Conservation (phyloP, 805 yeast genomes). For the Spathaspora passalidarum region DNA sequence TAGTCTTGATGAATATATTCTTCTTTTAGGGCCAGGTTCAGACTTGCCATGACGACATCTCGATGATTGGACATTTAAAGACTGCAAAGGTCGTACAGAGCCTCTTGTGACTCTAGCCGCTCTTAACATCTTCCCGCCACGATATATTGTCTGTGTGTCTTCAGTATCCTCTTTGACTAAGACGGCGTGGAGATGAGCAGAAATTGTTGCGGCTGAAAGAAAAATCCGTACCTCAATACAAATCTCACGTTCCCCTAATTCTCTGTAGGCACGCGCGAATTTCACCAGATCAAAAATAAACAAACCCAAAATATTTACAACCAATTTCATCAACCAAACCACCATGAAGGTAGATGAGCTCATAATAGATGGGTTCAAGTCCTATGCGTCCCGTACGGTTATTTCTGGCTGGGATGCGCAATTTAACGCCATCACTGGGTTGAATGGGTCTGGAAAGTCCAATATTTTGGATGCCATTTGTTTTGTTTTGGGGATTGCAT, state of each 20-base stretch:
- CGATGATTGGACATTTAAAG: neutral
- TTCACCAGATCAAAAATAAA: neutral
- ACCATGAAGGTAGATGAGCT: slow-evolving; percentile 91
- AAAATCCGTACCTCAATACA: neutral
- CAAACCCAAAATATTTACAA: neutral
- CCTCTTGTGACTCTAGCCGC: neutral
- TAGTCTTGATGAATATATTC: neutral
- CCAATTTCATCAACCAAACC: neutral
- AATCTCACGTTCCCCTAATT: no score
- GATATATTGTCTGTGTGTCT: neutral
- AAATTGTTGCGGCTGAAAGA: neutral
- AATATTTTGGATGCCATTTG: slow-evolving; percentile 96
- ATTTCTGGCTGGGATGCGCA: slow-evolving; percentile 94
- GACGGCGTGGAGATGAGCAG: neutral
- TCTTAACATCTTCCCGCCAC: slow-evolving; percentile 1
- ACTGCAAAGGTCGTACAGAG: neutral
- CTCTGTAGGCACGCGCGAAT: neutral
- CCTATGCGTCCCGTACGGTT: slow-evolving; percentile 95
- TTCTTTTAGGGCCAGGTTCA: neutral
- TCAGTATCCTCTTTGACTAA: no score
- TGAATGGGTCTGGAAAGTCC: slow-evolving; percentile 97
- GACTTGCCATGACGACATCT: neutral
- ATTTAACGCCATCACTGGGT: slow-evolving; percentile 96
- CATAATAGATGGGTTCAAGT: slow-evolving; percentile 95
- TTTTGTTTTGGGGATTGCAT: slow-evolving; percentile 94